These are phyloP conservation scores for Toxoplasma gondii DNA, from an alignment of 169 alveolate genomes.

Conservation along the genomic window DNA sequence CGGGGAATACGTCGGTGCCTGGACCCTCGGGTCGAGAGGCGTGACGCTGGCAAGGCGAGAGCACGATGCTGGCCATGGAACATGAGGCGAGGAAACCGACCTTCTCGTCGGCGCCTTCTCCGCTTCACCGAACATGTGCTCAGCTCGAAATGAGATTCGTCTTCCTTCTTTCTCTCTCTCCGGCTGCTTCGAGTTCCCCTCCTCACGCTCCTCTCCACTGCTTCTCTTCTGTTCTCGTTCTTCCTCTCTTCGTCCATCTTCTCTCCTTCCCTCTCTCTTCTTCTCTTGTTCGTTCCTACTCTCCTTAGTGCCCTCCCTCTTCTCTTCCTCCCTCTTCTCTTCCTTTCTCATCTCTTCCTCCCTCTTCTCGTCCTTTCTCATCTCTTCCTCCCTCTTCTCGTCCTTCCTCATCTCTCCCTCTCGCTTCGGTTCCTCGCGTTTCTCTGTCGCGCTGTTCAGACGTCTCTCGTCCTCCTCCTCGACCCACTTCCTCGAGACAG, in stretches of 20 bases:
- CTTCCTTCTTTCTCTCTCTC: neutral
- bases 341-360: neutral
- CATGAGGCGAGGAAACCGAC: neutral
- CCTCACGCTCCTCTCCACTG: neutral
- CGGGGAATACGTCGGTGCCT: neutral
- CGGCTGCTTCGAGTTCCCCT: neutral
- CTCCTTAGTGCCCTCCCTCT: neutral
- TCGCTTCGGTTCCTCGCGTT: no score
- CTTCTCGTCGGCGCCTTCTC: neutral
- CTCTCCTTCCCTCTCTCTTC: neutral
- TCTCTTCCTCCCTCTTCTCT: neutral
- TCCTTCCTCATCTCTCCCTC: no score
- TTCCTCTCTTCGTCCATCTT: neutral
- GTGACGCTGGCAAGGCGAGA: neutral
- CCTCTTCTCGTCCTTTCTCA: neutral
- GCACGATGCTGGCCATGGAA: neutral
- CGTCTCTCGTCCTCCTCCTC: no score
- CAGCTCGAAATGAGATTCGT: neutral
- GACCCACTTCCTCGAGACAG: no score
- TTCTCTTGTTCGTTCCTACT: neutral
- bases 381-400: no score
- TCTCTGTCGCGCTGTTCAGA: no score
- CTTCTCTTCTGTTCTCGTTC: neutral
- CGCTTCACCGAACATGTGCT: neutral
- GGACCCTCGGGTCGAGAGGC: neutral